A percentile compares a stretch with the other conserved stretches of the same genome.
phyloP scores from a whole-genome alignment of 805 yeast species.

The Limtongia smithiae region DNA sequence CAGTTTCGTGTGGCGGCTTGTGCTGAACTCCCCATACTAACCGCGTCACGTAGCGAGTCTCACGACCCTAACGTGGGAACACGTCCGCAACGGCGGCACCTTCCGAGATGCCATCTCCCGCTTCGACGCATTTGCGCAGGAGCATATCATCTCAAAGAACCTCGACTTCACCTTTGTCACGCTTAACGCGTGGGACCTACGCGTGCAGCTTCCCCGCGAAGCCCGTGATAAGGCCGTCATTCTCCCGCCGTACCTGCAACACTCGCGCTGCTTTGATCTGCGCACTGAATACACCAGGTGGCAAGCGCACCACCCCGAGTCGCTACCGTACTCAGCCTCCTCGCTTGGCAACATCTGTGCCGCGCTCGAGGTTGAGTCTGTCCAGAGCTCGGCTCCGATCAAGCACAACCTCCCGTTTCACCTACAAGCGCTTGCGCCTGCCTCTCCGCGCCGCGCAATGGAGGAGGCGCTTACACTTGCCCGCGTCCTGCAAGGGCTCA shows the following conservation, averaged over 20 bases:
- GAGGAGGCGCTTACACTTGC: constrained; percentile 48
- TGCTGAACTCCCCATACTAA: neutral
- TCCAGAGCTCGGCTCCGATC: constrained; percentile 30
- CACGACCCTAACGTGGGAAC: constrained; percentile 59
- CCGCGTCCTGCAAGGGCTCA: constrained; percentile 46
- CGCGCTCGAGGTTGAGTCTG: constrained; percentile 46
- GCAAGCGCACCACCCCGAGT: constrained; percentile 62
- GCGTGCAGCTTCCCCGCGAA: constrained; percentile 76
- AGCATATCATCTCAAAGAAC: constrained; percentile 40
- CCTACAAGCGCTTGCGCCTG: constrained; percentile 34
- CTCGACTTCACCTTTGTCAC: constrained; percentile 64
- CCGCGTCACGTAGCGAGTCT: constrained; percentile 37
- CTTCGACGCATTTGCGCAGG: constrained; percentile 49
- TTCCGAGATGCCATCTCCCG: constrained; percentile 60
- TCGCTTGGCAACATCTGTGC: constrained; percentile 43
- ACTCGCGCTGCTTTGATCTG: constrained; percentile 73
- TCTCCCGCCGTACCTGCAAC: constrained; percentile 70
- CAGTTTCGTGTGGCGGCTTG: neutral
- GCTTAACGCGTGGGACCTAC: constrained; percentile 62
- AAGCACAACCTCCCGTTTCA: constrained; percentile 30
- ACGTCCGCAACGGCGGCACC: constrained; percentile 53
- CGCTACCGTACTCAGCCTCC: constrained; percentile 34
- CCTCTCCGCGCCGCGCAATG: constrained; percentile 43
- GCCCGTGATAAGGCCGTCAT: constrained; percentile 70
- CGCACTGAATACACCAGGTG: constrained; percentile 68